A percentile compares a stretch with the other conserved stretches of the same genome.
Evolutionary conservation across 177 flowering plant genomes (phyloP).

Genomic region (Tripterygium wilfordii): DNA sequence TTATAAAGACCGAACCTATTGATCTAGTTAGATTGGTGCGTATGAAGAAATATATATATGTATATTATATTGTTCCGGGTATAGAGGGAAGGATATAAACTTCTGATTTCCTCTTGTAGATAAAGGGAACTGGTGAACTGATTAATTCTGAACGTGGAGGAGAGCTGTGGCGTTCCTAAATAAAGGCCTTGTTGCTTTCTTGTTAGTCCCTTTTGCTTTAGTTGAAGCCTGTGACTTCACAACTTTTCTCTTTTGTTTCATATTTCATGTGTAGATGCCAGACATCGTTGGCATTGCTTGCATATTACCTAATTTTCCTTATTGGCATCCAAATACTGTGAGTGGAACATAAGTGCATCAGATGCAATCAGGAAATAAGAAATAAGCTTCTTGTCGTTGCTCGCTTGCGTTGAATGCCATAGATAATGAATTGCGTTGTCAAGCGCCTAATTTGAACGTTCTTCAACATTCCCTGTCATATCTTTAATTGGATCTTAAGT

Average conservation of each 20-base stretch:
- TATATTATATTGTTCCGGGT: too few relatives aligned
- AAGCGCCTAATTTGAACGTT: too few relatives aligned
- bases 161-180: background rate
- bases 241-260: too few relatives aligned
- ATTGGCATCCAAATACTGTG: background rate
- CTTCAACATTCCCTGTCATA: background rate
- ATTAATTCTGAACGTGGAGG: background rate
- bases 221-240: too few relatives aligned
- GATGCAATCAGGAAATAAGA: too few relatives aligned
- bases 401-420: background rate
- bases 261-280: background rate
- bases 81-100: too few relatives aligned
- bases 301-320: background rate
- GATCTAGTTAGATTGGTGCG: too few relatives aligned
- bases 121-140: background rate
- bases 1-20: too few relatives aligned
- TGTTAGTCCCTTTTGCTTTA: background rate
- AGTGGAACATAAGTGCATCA: background rate
- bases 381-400: constrained; percentile 3
- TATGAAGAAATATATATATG: too few relatives aligned
- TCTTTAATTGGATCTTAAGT: background rate
- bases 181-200: too few relatives aligned
- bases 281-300: constrained; percentile 1
- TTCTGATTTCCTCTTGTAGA: constrained; percentile 6
- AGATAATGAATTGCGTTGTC: too few relatives aligned